Conservation (phyloP, 805 yeast genomes). For the Metschnikowia reukaufii region DNA sequence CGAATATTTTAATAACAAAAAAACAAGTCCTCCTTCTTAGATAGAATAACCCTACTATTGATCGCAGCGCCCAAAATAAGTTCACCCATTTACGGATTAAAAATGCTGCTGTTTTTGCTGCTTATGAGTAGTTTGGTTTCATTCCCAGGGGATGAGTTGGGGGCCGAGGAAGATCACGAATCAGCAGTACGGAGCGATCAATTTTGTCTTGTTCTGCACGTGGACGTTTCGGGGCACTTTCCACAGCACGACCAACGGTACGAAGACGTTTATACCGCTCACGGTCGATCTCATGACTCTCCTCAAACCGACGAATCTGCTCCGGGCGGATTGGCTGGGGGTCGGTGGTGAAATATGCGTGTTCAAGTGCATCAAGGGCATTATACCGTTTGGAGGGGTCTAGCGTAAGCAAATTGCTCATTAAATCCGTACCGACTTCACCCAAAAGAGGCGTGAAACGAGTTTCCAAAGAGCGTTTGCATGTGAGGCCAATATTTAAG, state of each 20-base stretch:
- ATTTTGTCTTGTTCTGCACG: slow-evolving; percentile 5
- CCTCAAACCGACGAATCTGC: slow-evolving; percentile 69
- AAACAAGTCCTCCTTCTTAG: too few relatives aligned
- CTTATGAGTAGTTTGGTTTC: slow-evolving; percentile 5
- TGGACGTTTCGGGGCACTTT: slow-evolving; percentile 7
- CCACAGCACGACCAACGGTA: not conserved
- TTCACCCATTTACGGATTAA: too few relatives aligned
- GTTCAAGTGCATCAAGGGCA: slow-evolving; percentile 73
- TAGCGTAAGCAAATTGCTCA: slow-evolving; percentile 61
- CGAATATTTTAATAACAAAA: too few relatives aligned
- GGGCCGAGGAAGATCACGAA: slow-evolving; percentile 1
- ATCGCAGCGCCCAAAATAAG: too few relatives aligned
- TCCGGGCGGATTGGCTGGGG: slow-evolving; percentile 62
- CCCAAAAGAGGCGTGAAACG: slow-evolving; percentile 46
- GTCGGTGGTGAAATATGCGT: slow-evolving; percentile 61
- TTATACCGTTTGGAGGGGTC: slow-evolving; percentile 76
- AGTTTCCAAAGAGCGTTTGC: slow-evolving; percentile 47
- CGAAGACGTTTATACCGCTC: slow-evolving; percentile 52
- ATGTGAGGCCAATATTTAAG: slow-evolving; percentile 45
- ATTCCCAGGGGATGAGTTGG: not conserved
- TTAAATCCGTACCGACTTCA: slow-evolving; percentile 52
- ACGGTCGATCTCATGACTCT: slow-evolving; percentile 86
- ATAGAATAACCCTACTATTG: too few relatives aligned
- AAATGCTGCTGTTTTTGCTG: not conserved
- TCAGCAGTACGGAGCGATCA: slow-evolving; percentile 4